Conservation (phyloP, 371 early-diverging fungal genomes). For the Mucor racemosus region DNA sequence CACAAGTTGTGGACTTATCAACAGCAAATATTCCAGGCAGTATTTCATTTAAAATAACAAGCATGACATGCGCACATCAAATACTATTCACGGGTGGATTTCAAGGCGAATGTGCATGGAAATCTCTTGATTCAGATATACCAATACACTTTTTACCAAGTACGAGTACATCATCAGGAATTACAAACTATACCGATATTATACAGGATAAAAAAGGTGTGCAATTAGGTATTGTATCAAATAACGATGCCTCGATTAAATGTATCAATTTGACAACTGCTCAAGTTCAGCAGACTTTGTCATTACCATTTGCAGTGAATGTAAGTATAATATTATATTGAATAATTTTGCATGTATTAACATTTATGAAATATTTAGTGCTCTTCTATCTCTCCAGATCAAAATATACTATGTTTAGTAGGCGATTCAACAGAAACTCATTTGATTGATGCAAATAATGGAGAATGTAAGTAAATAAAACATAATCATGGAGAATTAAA, state of each 20-base stretch:
- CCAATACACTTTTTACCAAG: background rate
- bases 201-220: slow-evolving; percentile 39
- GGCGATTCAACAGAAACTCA: slow-evolving; percentile 70
- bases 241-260: slow-evolving; percentile 64
- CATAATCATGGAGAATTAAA: background rate
- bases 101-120: slow-evolving; percentile 33
- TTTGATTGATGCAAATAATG: slow-evolving; percentile 63
- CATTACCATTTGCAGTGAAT: slow-evolving; percentile 72
- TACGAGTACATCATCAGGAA: slow-evolving; percentile 38
- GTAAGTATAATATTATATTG: slow-evolving; percentile 38
- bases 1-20: slow-evolving; percentile 54
- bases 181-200: slow-evolving; percentile 71
- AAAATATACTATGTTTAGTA: slow-evolving; percentile 71
- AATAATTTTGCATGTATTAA: background rate
- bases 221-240: slow-evolving; percentile 44
- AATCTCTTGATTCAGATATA: background rate
- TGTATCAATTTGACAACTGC: slow-evolving; percentile 57
- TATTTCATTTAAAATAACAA: slow-evolving; percentile 55
- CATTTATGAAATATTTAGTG: slow-evolving; percentile 49
- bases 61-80: slow-evolving; percentile 68
- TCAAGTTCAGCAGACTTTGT: slow-evolving; percentile 32
- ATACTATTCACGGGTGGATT: slow-evolving; percentile 48
- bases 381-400: slow-evolving; percentile 67
- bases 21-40: slow-evolving; percentile 36
- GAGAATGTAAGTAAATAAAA: slow-evolving; percentile 42